A percentile compares a stretch with the other conserved stretches of the same genome.
Conservation (phyloP, 106 monocot genomes). For the Acorus gramineus region DNA sequence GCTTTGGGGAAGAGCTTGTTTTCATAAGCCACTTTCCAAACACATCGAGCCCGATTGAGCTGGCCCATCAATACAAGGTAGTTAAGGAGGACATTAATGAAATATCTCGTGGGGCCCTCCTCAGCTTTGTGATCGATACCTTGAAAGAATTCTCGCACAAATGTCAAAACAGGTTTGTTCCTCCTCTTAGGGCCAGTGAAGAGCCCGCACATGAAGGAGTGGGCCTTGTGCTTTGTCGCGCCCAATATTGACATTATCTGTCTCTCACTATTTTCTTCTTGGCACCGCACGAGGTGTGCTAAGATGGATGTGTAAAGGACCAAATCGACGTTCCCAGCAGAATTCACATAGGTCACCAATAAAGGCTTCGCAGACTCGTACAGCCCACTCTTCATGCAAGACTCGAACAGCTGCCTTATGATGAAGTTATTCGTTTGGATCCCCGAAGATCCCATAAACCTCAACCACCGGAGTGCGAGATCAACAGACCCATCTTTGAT, state of each 20-base stretch:
- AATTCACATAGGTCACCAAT: slow-evolving; percentile 63
- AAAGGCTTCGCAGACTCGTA: slow-evolving; percentile 69
- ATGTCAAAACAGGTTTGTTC: slow-evolving; percentile 66
- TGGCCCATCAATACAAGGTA: slow-evolving; percentile 96
- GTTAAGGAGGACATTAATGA: slow-evolving; percentile 87
- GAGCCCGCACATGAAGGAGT: slow-evolving; percentile 77
- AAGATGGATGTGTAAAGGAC: slow-evolving; percentile 91
- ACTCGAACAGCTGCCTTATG: slow-evolving; percentile 80
- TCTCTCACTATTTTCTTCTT: slow-evolving; percentile 69
- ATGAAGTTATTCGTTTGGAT: slow-evolving; percentile 90
- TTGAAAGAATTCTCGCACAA: slow-evolving; percentile 95
- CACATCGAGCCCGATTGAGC: slow-evolving; percentile 84
- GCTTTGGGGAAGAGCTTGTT: slow-evolving; percentile 94
- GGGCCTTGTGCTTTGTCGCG: slow-evolving; percentile 65
- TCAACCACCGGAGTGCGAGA: slow-evolving; percentile 69
- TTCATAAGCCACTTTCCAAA: slow-evolving; percentile 98
- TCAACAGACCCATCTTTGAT: slow-evolving; percentile 82
- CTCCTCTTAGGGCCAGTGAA: slow-evolving; percentile 90
- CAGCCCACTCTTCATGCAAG: slow-evolving; percentile 68
- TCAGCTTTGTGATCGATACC: slow-evolving; percentile 73
- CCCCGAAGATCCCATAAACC: slow-evolving; percentile 87
- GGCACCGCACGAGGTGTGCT: slow-evolving; percentile 76
- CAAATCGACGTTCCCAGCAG: slow-evolving; percentile 75
- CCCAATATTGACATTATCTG: slow-evolving; percentile 75
- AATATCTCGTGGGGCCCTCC: slow-evolving; percentile 76